Evolutionary conservation across 352 stramenopile species (phyloP).

Genomic region (Peronospora destructor): DNA sequence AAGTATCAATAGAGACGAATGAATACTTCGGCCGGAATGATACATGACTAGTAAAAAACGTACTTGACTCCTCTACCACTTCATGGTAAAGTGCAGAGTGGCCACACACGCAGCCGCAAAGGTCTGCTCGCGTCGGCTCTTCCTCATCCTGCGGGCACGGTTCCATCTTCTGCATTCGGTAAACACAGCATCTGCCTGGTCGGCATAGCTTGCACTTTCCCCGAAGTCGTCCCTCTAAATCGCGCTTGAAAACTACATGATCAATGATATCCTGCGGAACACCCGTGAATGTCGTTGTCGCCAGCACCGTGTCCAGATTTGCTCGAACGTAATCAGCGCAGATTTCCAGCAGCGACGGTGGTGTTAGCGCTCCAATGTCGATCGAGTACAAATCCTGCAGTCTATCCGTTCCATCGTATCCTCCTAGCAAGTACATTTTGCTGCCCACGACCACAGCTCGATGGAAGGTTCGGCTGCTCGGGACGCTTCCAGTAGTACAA

Average conservation of each 20-base stretch:
- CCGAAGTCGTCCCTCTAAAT: constrained; percentile 52
- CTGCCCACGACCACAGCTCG: constrained; percentile 68
- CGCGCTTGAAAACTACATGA: constrained; percentile 72
- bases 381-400: constrained; percentile 83
- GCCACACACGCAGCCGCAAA: constrained; percentile 53
- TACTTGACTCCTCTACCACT: constrained; percentile 68
- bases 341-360: constrained; percentile 63
- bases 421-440: constrained; percentile 83
- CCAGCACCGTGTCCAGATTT: constrained; percentile 56
- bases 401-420: constrained; percentile 79
- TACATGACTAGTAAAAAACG: constrained; percentile 6
- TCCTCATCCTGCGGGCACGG: constrained; percentile 25
- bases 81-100: constrained; percentile 75
- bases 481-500: constrained; percentile 71
- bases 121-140: constrained; percentile 21
- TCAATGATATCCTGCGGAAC: constrained; percentile 73
- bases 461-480: constrained; percentile 84
- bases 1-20: constrained; percentile 4
- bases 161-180: constrained; percentile 42
- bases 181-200: constrained; percentile 61
- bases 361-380: constrained; percentile 70
- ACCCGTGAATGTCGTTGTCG: constrained; percentile 67
- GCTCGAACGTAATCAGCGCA: constrained; percentile 62
- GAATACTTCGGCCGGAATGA: constrained; percentile 2
- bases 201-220: constrained; percentile 72